Evolutionary conservation across 805 yeast genomes (phyloP).

Genomic region (Metschnikowia gelsemii): DNA sequence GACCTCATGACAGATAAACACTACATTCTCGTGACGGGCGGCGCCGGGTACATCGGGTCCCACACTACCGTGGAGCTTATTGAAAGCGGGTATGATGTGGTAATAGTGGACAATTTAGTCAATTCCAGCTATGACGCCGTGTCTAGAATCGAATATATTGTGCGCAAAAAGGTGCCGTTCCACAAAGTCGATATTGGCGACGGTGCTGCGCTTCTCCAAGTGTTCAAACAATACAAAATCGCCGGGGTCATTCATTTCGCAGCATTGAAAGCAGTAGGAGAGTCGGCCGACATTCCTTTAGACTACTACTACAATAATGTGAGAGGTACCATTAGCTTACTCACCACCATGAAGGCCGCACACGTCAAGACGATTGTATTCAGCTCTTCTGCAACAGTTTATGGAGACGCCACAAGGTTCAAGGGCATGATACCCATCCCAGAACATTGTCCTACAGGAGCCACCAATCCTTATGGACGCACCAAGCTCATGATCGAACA

Average conservation of each 20-base stretch:
- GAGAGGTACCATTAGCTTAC: constrained; percentile 57
- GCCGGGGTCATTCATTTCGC: constrained; percentile 75
- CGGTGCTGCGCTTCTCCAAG: constrained; percentile 42
- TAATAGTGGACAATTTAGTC: constrained; percentile 68
- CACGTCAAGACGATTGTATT: constrained; percentile 59
- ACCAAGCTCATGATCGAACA: constrained; percentile 68
- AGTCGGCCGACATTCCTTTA: constrained; percentile 66
- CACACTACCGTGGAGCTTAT: constrained; percentile 69
- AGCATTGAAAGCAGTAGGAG: constrained; percentile 82
- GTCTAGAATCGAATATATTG: constrained; percentile 56
- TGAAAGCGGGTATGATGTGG: constrained; percentile 62
- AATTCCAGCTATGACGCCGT: constrained; percentile 69
- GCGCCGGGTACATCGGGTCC: constrained; percentile 85
- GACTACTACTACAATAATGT: constrained; percentile 69
- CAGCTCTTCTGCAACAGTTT: constrained; percentile 79
- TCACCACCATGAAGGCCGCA: constrained; percentile 50
- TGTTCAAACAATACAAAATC: constrained; percentile 51
- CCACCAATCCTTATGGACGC: constrained; percentile 76
- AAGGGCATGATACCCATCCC: constrained; percentile 76
- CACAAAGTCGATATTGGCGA: constrained; percentile 57
- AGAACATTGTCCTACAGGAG: constrained; percentile 70
- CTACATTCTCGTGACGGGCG: constrained; percentile 73
- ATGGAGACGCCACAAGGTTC: constrained; percentile 76
- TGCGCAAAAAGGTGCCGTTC: constrained; percentile 52
- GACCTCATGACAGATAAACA: constrained; percentile 9